Conservation (phyloP, 768 basidiomycete genomes). For the Hortiboletus campestris region DNA sequence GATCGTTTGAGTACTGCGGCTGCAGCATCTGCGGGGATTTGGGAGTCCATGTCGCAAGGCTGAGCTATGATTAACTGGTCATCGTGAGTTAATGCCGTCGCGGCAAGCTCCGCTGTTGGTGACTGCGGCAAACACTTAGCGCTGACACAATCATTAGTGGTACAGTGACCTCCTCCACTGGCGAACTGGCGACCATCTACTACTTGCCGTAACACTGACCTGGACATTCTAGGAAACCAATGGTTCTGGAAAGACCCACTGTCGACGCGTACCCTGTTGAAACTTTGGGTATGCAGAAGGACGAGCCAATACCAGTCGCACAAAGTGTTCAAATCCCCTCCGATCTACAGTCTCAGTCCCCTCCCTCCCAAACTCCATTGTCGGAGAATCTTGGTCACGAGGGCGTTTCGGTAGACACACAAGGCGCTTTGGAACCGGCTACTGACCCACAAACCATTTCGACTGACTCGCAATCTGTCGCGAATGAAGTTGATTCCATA, state of each 20-base stretch:
- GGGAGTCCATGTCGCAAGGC: constrained; percentile 7
- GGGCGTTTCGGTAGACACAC: not conserved
- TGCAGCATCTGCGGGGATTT: constrained; percentile 58
- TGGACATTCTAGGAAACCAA: constrained; percentile 3
- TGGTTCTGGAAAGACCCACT: constrained; percentile 17
- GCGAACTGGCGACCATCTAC: not conserved
- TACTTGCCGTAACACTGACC: not conserved
- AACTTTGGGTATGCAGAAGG: constrained; percentile 1
- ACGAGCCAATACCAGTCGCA: constrained; percentile 7
- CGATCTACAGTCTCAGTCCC: constrained; percentile 6
- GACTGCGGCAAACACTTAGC: not conserved
- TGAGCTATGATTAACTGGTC: not conserved
- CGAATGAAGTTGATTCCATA: constrained; percentile 1
- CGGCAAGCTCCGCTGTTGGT: constrained; percentile 30
- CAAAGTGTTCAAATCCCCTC: constrained; percentile 1
- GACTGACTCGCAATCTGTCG: constrained; percentile 1
- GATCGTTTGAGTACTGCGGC: constrained; percentile 79
- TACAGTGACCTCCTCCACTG: not conserved
- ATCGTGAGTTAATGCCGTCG: not conserved
- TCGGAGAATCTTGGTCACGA: not conserved
- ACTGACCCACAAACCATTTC: not conserved
- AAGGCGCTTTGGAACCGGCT: not conserved
- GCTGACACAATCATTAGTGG: no score
- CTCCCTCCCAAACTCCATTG: not conserved
- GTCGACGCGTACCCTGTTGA: constrained; percentile 5